Base-by-base conservation (phyloP, 768 basidiomycete genomes). In the Leccinum pellstonianum region DNA sequence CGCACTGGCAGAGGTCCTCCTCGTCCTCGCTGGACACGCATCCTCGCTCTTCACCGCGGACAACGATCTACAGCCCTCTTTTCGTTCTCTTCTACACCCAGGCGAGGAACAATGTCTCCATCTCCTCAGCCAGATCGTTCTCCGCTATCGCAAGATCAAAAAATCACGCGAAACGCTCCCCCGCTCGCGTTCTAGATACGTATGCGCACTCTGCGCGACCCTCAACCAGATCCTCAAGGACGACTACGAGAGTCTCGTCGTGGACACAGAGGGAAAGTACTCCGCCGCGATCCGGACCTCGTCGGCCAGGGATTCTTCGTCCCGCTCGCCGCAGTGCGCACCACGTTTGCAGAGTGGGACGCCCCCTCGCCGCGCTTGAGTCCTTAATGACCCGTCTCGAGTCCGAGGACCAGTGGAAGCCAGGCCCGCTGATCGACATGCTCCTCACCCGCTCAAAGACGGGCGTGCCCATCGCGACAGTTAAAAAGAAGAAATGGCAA, bases 91-190 rank as follows among this genome's bases (percentile, higher is more conserved):
- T 15, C 83, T 97, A 3, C 94, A 97, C 68, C 94, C 94, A 3
- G 94, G 94, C 10, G 94, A 96, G 69, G 82, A 87, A 55, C 85
- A 94, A 71, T 89, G 87, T 63, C 81, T 95, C n/a, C 87, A 93
- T 67, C 81, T 84, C 10, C 83, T 97, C 3, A 90, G 84, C 9
- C 79, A 81, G 52, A 83, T 95, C 52, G 93, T 90, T 1, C 81
- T 79, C 54, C 84, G 87, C 25, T 95, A 94, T 73, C 80, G 83
- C 61, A 87, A 79, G 62, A 86, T 96, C 71, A 88, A 85, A 72
- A 70, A 77, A 59, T 77, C 84, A 19, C 87, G 80, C 60, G 68
- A 71, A 41, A 66, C 66, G 2, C 77, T 88, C 25, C 80, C 83
- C 27, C 80, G 78, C 21, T 86, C 86, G 5, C 75, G 78, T 10